These are phyloP conservation scores for Pseudohyphozyma bogoriensis DNA, from an alignment of 768 basidiomycete genomes.

Conservation along the genomic window DNA sequence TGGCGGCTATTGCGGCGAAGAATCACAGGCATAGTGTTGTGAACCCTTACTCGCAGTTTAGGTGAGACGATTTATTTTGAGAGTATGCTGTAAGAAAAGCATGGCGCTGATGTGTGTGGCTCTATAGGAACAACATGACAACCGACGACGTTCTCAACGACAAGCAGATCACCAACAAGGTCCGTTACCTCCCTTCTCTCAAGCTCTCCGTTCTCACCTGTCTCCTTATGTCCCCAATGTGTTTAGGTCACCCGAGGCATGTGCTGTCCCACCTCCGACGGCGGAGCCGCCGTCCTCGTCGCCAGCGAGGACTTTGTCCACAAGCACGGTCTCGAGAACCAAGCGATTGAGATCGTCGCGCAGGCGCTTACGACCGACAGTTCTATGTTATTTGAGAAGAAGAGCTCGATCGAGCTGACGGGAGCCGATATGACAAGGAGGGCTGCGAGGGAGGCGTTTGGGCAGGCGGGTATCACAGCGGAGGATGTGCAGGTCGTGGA, in stretches of 20 bases:
- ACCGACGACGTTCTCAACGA: conserved; percentile 38
- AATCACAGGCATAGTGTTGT: conserved; percentile 71
- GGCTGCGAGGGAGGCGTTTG: conserved; percentile 60
- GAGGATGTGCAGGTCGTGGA: conserved; percentile 75
- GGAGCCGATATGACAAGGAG: conserved; percentile 61
- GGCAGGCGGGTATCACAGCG: conserved; percentile 60
- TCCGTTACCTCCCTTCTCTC: conserved; percentile 3
- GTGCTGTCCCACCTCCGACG: conserved; percentile 66
- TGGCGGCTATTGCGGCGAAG: conserved; percentile 66
- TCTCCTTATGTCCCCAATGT: background rate
- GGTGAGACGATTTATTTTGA: no score
- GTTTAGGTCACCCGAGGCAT: conserved; percentile 43
- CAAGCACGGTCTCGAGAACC: conserved; percentile 62
- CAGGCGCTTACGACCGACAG: conserved; percentile 57
- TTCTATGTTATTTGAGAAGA: conserved; percentile 53
- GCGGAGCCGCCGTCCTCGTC: conserved; percentile 55
- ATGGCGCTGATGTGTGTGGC: no score
- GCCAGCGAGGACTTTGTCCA: conserved; percentile 72
- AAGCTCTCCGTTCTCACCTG: no score
- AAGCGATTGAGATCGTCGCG: conserved; percentile 72
- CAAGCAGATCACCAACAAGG: conserved; percentile 17
- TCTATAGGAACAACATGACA: conserved; percentile 66
- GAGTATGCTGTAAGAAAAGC: no score
- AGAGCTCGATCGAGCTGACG: conserved; percentile 68
- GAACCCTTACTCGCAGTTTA: conserved; percentile 54